These are phyloP conservation scores for Xylariaceae sp. DNA, from an alignment of 2,329 filamentous ascomycete species.

Conservation along the genomic window DNA sequence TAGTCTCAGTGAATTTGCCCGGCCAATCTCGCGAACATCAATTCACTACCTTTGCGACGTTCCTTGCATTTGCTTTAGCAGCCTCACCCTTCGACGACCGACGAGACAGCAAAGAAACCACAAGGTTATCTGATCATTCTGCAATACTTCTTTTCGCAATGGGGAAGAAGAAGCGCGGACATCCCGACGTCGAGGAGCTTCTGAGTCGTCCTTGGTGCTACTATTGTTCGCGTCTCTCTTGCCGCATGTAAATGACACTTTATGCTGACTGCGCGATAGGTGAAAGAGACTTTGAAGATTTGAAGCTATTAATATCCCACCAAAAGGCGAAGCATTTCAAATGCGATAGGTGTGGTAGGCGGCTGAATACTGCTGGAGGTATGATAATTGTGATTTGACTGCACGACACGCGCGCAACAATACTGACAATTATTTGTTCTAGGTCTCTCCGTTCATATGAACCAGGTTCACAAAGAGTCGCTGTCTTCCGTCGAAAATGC, in stretches of 20 bases:
- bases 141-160: conserved; percentile 53
- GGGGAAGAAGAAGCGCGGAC: conserved; percentile 89
- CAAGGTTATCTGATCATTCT: neutral
- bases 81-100: neutral
- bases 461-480: conserved; percentile 96
- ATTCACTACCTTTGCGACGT: too few species aligned
- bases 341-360: conserved; percentile 86
- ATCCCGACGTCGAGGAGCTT: conserved; percentile 86
- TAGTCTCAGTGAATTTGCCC: too few species aligned
- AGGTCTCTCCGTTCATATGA: conserved; percentile 97
- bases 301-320: conserved; percentile 95
- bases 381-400: conserved; percentile 40
- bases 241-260: conserved; percentile 10
- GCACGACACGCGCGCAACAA: neutral
- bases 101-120: neutral
- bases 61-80: too few species aligned
- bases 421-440: conserved; percentile 1
- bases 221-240: conserved; percentile 70
- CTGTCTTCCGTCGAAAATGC: conserved; percentile 90
- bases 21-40: too few species aligned
- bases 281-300: conserved; percentile 96
- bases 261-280: conserved; percentile 49
- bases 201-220: conserved; percentile 93
- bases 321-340: conserved; percentile 99
- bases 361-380: conserved; percentile 95